Conservation (phyloP, 2,329 filamentous ascomycete species). For the Botrytis byssoidea region DNA sequence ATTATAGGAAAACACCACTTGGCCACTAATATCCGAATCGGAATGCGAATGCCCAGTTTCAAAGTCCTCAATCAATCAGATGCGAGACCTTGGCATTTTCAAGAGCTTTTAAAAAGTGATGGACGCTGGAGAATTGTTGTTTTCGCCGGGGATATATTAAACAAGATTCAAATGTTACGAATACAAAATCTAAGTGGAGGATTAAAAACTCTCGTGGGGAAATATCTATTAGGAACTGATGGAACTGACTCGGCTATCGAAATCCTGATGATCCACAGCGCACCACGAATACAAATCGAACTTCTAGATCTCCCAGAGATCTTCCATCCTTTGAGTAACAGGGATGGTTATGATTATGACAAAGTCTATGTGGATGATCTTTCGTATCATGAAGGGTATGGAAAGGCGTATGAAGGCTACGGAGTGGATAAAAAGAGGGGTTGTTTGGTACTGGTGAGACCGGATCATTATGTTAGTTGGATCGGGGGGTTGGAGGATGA, state of each 20-base stretch:
- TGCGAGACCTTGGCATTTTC: slow-evolving; percentile 57
- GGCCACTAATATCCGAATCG: slow-evolving; percentile 41
- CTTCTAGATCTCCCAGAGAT: slow-evolving; percentile 52
- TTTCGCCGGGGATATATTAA: slow-evolving; percentile 58
- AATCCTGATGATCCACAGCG: slow-evolving; percentile 59
- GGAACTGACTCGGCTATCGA: slow-evolving; percentile 51
- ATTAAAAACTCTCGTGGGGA: slow-evolving; percentile 47
- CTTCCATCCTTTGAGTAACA: slow-evolving; percentile 48
- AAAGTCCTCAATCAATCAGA: slow-evolving; percentile 58
- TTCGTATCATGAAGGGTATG: slow-evolving; percentile 53
- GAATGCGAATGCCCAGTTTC: slow-evolving; percentile 58
- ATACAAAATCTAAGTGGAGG: slow-evolving; percentile 49
- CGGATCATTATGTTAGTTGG: slow-evolving; percentile 64
- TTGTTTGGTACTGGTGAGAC: slow-evolving; percentile 58
- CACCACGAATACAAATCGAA: slow-evolving; percentile 49
- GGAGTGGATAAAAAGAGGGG: slow-evolving; percentile 56
- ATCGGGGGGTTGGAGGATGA: slow-evolving; percentile 40
- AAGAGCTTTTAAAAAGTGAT: slow-evolving; percentile 54
- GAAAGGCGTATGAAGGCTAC: slow-evolving; percentile 54
- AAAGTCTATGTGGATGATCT: slow-evolving; percentile 56
- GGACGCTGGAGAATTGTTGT: slow-evolving; percentile 59
- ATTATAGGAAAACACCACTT: slow-evolving; percentile 47
- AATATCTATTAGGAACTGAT: slow-evolving; percentile 42
- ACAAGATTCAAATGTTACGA: slow-evolving; percentile 44
- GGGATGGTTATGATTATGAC: slow-evolving; percentile 54